A percentile compares a stretch with the other conserved stretches of the same genome.
phyloP scores from a whole-genome alignment of 1,284 basidiomycete genomes.

The Schizophyllum commune region DNA sequence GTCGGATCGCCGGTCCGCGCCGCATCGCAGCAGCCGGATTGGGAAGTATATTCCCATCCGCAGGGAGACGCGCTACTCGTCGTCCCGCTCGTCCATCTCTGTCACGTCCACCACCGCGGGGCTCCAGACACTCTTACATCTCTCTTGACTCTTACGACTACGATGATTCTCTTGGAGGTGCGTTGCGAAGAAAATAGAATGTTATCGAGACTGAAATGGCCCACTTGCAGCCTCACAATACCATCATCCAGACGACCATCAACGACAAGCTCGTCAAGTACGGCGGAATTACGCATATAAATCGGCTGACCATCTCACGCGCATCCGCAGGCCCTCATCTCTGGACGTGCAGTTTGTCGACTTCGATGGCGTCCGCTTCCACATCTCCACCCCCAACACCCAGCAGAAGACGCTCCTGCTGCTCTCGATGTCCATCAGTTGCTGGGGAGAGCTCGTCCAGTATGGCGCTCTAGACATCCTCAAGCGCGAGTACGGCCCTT shows the following conservation, averaged over 20 bases:
- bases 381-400: conserved; percentile 76
- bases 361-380: conserved; percentile 96
- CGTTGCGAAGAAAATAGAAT: neutral
- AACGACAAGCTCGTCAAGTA: conserved; percentile 88
- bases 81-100: too few relatives aligned
- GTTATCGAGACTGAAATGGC: neutral
- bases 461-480: conserved; percentile 85
- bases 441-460: conserved; percentile 89
- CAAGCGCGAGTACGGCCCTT: conserved; percentile 76
- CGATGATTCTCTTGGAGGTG: neutral
- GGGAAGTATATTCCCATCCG: too few relatives aligned
- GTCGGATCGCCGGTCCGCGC: too few relatives aligned
- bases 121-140: neutral
- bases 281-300: conserved; percentile 17
- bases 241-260: conserved; percentile 89
- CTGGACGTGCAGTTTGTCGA: conserved; percentile 96
- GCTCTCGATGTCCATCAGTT: conserved; percentile 95
- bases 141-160: neutral
- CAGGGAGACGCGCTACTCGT: too few relatives aligned
- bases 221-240: conserved; percentile 74
- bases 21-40: too few relatives aligned
- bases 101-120: too few relatives aligned
- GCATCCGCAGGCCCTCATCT: conserved; percentile 63
- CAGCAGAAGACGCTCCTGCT: conserved; percentile 65
- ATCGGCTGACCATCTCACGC: conserved; percentile 5